Conservation (phyloP, 2,329 filamentous ascomycete genomes). For the Microdochium bolleyi region DNA sequence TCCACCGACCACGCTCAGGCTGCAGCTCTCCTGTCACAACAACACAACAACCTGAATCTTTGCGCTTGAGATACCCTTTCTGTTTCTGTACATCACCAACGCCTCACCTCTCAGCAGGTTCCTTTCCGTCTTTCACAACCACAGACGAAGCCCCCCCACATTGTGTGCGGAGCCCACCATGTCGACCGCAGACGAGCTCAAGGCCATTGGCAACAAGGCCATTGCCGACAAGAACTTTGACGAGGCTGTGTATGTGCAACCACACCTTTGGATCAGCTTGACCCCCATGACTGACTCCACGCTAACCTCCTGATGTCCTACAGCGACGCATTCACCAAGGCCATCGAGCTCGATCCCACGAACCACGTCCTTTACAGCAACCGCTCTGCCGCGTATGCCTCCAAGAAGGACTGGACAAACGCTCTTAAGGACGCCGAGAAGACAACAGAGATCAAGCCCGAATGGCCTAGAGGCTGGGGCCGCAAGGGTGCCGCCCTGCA, state of each 20-base stretch:
- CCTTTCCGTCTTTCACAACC: neutral
- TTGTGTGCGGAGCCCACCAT: slow-evolving; percentile 22
- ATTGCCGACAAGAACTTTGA: slow-evolving; percentile 96
- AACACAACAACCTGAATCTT: too few species aligned
- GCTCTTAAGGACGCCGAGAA: slow-evolving; percentile 88
- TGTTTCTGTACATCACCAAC: too few species aligned
- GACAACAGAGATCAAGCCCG: slow-evolving; percentile 88
- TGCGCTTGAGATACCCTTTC: too few species aligned
- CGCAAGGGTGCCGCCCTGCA: slow-evolving; percentile 89
- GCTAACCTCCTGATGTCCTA: slow-evolving; percentile 9
- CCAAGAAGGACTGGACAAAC: slow-evolving; percentile 78
- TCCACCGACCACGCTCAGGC: neutral
- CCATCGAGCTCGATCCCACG: slow-evolving; percentile 75
- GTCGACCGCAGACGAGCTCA: slow-evolving; percentile 69
- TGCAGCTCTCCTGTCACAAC: neutral
- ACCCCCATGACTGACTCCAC: neutral
- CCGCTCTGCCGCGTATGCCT: slow-evolving; percentile 80
- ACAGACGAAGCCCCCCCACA: neutral
- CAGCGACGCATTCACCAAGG: slow-evolving; percentile 90
- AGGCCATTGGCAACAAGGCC: slow-evolving; percentile 97
- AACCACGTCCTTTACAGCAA: slow-evolving; percentile 99
- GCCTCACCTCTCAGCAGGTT: neutral
- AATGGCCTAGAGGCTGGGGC: slow-evolving; percentile 96
- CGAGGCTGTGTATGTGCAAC: slow-evolving; percentile 74
- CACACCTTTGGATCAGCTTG: neutral